Conservation (phyloP, 192 early-diverging fungal genomes). For the Gryganskiella cystojenkinii region DNA sequence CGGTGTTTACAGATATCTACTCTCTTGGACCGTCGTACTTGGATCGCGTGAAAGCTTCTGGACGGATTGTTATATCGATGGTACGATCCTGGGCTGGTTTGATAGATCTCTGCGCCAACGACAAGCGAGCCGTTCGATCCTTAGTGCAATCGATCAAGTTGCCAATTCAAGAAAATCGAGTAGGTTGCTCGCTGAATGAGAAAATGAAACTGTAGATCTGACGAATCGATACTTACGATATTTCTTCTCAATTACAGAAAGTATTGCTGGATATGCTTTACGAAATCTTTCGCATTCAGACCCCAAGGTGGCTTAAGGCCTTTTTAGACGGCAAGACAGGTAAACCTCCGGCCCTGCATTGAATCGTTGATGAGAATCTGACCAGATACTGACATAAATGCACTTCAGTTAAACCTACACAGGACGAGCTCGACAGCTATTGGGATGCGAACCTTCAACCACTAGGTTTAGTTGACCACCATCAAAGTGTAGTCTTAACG, state of each 20-base stretch:
- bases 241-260: slow-evolving; percentile 61
- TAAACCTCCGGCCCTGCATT: too few relatives aligned
- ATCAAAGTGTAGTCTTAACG: slow-evolving; percentile 73
- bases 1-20: slow-evolving; percentile 82
- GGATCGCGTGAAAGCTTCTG: slow-evolving; percentile 74
- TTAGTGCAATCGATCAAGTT: slow-evolving; percentile 76
- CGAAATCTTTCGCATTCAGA: slow-evolving; percentile 77
- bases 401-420: slow-evolving; percentile 48
- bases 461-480: slow-evolving; percentile 74
- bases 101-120: slow-evolving; percentile 78
- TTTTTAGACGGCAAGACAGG: slow-evolving; percentile 57
- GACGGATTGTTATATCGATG: slow-evolving; percentile 69
- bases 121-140: slow-evolving; percentile 74
- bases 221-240: too few relatives aligned
- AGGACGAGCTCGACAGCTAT: slow-evolving; percentile 40
- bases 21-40: slow-evolving; percentile 68
- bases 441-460: slow-evolving; percentile 47
- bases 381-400: too few relatives aligned
- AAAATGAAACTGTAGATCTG: slow-evolving; percentile 2
- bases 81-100: slow-evolving; percentile 84
- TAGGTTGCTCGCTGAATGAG: slow-evolving; percentile 22
- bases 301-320: slow-evolving; percentile 67
- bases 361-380: too few relatives aligned
- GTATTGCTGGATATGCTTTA: slow-evolving; percentile 85
- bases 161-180: slow-evolving; percentile 78